A percentile compares a stretch with the other conserved stretches of the same genome.
phyloP scores from a whole-genome alignment of 768 basidiomycete genomes.

The Psilocybe subaeruginosa region DNA sequence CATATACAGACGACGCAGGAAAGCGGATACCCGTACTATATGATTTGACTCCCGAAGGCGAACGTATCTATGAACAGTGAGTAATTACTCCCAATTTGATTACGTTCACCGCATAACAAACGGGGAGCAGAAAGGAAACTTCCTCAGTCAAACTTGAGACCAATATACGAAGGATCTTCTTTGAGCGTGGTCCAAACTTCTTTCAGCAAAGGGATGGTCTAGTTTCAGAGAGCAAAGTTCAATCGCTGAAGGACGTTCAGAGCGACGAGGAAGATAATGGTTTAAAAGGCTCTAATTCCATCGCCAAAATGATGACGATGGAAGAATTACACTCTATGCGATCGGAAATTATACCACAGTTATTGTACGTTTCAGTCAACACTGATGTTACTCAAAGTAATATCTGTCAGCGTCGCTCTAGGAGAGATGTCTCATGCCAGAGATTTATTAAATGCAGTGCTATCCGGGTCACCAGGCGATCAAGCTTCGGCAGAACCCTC shows the following conservation, averaged over 20 bases:
- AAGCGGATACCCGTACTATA: constrained; percentile 60
- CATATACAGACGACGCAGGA: constrained; percentile 81
- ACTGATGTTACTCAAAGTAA: constrained; percentile 8
- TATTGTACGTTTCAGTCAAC: constrained; percentile 57
- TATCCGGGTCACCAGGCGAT: constrained; percentile 34
- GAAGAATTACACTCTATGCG: constrained; percentile 80
- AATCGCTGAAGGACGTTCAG: constrained; percentile 9
- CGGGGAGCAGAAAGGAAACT: constrained; percentile 49
- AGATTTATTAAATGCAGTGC: constrained; percentile 65
- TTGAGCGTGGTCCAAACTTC: constrained; percentile 76
- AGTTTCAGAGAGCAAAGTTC: constrained; percentile 11
- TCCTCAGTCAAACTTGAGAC: constrained; percentile 62
- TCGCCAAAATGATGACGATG: constrained; percentile 59
- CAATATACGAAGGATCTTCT: constrained; percentile 69
- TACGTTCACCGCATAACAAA: constrained; percentile 14
- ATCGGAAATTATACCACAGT: constrained; percentile 66
- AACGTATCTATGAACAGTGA: constrained; percentile 74
- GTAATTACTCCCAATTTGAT: constrained; percentile 25
- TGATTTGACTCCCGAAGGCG: constrained; percentile 74
- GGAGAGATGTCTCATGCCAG: constrained; percentile 82
- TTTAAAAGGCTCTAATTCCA: constrained; percentile 19
- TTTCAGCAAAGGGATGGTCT: constrained; percentile 48
- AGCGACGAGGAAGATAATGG: constrained; percentile 26
- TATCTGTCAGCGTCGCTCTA: constrained; percentile 57
- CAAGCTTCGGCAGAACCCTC: constrained; percentile 26